These are phyloP conservation scores for Leucosporidium scottii DNA, from an alignment of 768 basidiomycete species.

Conservation along the genomic window DNA sequence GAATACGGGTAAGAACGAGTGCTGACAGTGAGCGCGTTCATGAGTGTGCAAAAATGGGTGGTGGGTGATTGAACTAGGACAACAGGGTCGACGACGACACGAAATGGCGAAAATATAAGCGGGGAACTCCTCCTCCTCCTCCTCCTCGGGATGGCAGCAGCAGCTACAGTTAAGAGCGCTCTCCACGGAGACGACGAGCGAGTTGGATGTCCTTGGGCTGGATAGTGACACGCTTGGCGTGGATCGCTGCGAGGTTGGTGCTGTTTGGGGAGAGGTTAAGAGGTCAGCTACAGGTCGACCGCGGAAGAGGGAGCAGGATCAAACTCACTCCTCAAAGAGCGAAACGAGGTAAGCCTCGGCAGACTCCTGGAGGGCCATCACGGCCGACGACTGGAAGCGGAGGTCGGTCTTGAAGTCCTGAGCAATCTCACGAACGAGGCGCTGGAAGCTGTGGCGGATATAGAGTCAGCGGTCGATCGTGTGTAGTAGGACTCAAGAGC, in stretches of 20 bases:
- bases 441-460: conserved; percentile 47
- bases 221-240: conserved; percentile 63
- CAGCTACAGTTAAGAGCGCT: conserved; percentile 43
- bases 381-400: conserved; percentile 51
- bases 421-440: conserved; percentile 70
- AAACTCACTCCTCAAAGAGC: conserved; percentile 45
- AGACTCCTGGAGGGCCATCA: conserved; percentile 52
- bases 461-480: conserved; percentile 43
- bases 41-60: too few species aligned
- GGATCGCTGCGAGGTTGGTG: conserved; percentile 48
- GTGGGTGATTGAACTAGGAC: too few species aligned
- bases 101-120: too few species aligned
- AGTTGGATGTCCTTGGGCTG: conserved; percentile 49
- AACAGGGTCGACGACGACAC: too few species aligned
- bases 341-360: conserved; percentile 53
- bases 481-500: background rate
- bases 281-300: background rate
- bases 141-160: too few species aligned
- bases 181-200: conserved; percentile 55
- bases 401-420: conserved; percentile 66
- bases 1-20: too few species aligned
- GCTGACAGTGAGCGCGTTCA: too few species aligned
- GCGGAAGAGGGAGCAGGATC: background rate
- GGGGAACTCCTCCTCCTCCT: too few species aligned
- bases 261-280: background rate